Percentiles rank a stretch among this genome's conserved stretches.
phyloP scores from a whole-genome alignment of 192 early-diverging fungal genomes.

The Pilaira anomala region DNA sequence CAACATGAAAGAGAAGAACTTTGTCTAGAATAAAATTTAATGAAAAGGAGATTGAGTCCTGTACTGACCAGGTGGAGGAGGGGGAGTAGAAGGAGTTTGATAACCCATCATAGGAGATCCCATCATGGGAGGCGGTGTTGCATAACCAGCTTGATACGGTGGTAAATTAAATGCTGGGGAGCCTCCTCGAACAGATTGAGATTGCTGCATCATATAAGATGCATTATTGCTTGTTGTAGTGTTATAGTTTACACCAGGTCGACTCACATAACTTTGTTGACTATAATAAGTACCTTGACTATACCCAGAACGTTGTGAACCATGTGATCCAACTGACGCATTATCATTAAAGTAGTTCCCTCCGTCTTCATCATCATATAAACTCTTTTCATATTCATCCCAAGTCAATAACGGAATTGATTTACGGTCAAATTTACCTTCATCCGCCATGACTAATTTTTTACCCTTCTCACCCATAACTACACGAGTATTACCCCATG shows the following conservation, averaged over 20 bases:
- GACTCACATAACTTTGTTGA: conserved; percentile 18
- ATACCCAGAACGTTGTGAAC: conserved; percentile 39
- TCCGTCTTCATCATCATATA: conserved; percentile 43
- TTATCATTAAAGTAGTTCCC: conserved; percentile 31
- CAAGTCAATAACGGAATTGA: conserved; percentile 72
- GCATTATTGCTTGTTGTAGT: background rate
- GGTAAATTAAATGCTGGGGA: conserved; percentile 3
- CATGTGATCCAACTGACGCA: conserved; percentile 50
- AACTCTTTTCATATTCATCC: conserved; percentile 75
- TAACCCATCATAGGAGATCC: conserved; percentile 6
- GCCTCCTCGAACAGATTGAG: conserved; percentile 8
- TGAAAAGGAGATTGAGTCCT: conserved; percentile 16
- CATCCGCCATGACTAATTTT: conserved; percentile 59
- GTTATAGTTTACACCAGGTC: conserved; percentile 30
- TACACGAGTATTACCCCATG: conserved; percentile 95
- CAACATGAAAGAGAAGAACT: background rate
- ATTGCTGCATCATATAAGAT: conserved; percentile 11
- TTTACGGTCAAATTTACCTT: conserved; percentile 73
- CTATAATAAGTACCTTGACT: conserved; percentile 42
- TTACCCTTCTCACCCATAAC: conserved; percentile 84
- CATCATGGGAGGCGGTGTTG: background rate
- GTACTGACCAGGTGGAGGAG: conserved; percentile 1
- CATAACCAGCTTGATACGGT: background rate
- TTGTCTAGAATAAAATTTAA: background rate
- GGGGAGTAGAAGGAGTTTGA: no score